Evolutionary conservation across 2,329 filamentous ascomycete species (phyloP), one percentile per base, ranked within the genome.

Genomic region (Pseudocercospora musae): DNA sequence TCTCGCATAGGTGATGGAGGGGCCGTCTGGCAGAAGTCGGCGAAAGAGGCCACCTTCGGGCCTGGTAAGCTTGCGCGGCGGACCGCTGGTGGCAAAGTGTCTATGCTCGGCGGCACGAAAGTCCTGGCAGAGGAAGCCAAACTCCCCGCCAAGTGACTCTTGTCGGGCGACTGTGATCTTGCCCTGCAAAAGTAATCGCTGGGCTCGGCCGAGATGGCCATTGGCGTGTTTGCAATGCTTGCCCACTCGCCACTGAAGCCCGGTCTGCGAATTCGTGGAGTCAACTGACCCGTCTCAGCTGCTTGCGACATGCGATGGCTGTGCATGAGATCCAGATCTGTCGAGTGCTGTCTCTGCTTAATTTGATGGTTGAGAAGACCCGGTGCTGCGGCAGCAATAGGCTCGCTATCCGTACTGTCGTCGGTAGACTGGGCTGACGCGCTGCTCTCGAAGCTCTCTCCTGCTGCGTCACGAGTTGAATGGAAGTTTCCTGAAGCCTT

Each of bases 261-360:
- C 3, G 65, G 58, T 25, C 58, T 68, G 7, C 69, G 62, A 10
- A 60, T 57, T 18, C 72, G 66, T 11, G 73, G 73, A 10, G 69
- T 70, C 23, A 82, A 73, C 64, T 82, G 80, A 15, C 80, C 80
- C 37, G 79, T 82, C 70, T 82, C 80, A 18, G 80, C 80, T 31
- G 79, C 80, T 65, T 81, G 80, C 5, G 80, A 82, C 58, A 80
- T 71, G 31, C 80, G 79, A 65, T 81, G 79, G 61, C 70, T 80
- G 59, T 80, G 75, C 59, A 82, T 77, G 25, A 81, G 70, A 48
- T 75, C 70, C 10, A 76, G 63, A 52, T 74, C 73, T 1, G 61
- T 23, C 20, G 72, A 70, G 29, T 66, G 63, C 25, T 69, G 57
- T 31, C 66, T 63, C 20, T 65, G 65, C 63, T 59, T 37, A 58